phyloP scores from a whole-genome alignment of 2,329 filamentous ascomycete species.

The Cordyceps farinosa region DNA sequence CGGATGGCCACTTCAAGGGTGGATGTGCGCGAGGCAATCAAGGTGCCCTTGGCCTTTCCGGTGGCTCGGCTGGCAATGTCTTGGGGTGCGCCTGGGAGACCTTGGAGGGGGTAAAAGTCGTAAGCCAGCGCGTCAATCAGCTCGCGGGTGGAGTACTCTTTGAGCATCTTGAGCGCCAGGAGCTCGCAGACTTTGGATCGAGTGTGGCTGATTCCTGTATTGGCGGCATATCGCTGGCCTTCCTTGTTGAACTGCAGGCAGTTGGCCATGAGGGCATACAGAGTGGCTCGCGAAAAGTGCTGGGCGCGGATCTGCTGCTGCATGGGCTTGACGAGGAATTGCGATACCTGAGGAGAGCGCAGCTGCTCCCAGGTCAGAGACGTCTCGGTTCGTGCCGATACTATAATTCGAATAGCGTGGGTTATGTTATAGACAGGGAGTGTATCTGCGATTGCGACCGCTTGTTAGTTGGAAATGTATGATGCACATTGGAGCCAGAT shows the following conservation, averaged over 20 bases:
- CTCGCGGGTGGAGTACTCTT: constrained; percentile 84
- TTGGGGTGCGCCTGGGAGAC: constrained; percentile 52
- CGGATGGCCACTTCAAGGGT: constrained; percentile 91
- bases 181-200: constrained; percentile 87
- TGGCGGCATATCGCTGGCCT: constrained; percentile 74
- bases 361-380: constrained; percentile 93
- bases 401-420: constrained; percentile 81
- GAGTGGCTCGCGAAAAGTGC: constrained; percentile 79
- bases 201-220: constrained; percentile 77
- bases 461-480: constrained; percentile 24
- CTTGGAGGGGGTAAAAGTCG: constrained; percentile 90
- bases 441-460: constrained; percentile 55
- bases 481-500: constrained; percentile 1
- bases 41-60: constrained; percentile 42
- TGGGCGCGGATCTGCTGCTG: constrained; percentile 80
- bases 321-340: constrained; percentile 93
- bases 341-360: constrained; percentile 90
- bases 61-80: constrained; percentile 32
- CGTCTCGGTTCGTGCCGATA: constrained; percentile 83
- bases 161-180: constrained; percentile 81
- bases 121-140: constrained; percentile 93
- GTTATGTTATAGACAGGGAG: constrained; percentile 88
- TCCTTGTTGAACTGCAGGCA: constrained; percentile 92
- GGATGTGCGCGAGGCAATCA: constrained; percentile 72
- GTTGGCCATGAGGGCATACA: constrained; percentile 91